phyloP scores from a whole-genome alignment of 441 rosid genomes.

The Croton setiger region DNA sequence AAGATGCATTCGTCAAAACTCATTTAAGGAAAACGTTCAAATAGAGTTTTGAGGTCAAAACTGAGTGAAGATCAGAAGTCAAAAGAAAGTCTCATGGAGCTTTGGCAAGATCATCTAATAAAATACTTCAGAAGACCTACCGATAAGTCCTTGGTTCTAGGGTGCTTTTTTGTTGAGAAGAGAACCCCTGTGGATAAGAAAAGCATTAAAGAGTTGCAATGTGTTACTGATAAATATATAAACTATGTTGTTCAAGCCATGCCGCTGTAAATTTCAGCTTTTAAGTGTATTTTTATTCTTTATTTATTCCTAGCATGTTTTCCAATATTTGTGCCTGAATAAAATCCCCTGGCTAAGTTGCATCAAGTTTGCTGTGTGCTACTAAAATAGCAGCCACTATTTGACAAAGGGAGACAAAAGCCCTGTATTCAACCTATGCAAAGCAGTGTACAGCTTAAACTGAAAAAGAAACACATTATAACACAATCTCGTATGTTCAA shows the following conservation, averaged over 20 bases:
- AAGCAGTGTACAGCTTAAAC: not conserved
- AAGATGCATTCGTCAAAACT: not conserved
- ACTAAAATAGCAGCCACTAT: not conserved
- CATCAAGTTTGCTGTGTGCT: not conserved
- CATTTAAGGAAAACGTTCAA: slow-evolving; percentile 1
- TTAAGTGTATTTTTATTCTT: not conserved
- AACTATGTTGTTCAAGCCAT: not conserved
- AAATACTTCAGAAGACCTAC: slow-evolving; percentile 42
- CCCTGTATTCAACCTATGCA: not conserved
- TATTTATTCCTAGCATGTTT: not conserved
- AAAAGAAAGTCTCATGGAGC: not conserved
- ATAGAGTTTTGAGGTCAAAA: not conserved
- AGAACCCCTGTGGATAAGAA: slow-evolving; percentile 61
- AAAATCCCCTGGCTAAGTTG: not conserved
- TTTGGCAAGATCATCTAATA: not conserved
- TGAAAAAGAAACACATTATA: not conserved
- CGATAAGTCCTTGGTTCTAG: slow-evolving; percentile 79
- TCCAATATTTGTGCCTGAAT: not conserved
- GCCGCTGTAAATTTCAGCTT: not conserved
- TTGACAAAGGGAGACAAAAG: not conserved
- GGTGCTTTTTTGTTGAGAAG: slow-evolving; percentile 87
- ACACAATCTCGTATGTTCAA: not conserved
- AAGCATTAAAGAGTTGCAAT: not conserved
- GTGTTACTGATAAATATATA: not conserved
- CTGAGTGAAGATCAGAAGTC: not conserved